Percentiles rank a stretch among this genome's conserved stretches.
Conservation (phyloP, 179 eudicot genomes). For the Patellifolia procumbens region DNA sequence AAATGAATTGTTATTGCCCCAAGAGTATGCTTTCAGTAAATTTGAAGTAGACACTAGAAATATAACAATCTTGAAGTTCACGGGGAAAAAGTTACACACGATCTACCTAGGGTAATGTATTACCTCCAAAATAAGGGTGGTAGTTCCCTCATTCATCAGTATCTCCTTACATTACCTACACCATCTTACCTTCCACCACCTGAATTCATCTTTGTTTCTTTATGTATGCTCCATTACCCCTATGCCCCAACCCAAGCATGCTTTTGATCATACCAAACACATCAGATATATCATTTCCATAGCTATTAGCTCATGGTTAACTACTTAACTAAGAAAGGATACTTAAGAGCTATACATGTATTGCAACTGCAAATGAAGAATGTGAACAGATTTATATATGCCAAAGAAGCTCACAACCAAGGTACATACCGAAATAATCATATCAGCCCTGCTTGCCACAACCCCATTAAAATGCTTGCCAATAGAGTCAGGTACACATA, state of each 20-base stretch:
- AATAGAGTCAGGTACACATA: slow-evolving; percentile 58
- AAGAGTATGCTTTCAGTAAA: not conserved
- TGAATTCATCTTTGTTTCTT: too few relatives aligned
- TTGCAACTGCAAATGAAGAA: slow-evolving; percentile 13
- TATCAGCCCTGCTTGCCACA: slow-evolving; percentile 78
- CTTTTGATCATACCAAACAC: not conserved
- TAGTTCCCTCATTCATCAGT: too few relatives aligned
- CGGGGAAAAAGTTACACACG: too few relatives aligned
- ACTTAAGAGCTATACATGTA: not conserved
- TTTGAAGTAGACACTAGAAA: not conserved
- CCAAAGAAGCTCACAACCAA: not conserved
- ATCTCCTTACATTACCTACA: too few relatives aligned
- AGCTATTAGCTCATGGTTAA: not conserved
- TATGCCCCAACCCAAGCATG: too few relatives aligned
- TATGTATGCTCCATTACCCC: too few relatives aligned
- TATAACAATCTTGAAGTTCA: not conserved
- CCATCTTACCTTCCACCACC: too few relatives aligned
- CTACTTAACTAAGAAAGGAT: not conserved
- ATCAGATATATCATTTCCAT: not conserved
- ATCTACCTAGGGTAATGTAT: too few relatives aligned
- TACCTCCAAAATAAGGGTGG: too few relatives aligned
- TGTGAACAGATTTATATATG: not conserved
- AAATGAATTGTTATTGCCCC: not conserved
- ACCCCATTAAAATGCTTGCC: slow-evolving; percentile 82
- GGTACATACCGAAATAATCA: slow-evolving; percentile 79